Evolutionary conservation across 768 basidiomycete genomes (phyloP).

Genomic region (Mycena galopus): DNA sequence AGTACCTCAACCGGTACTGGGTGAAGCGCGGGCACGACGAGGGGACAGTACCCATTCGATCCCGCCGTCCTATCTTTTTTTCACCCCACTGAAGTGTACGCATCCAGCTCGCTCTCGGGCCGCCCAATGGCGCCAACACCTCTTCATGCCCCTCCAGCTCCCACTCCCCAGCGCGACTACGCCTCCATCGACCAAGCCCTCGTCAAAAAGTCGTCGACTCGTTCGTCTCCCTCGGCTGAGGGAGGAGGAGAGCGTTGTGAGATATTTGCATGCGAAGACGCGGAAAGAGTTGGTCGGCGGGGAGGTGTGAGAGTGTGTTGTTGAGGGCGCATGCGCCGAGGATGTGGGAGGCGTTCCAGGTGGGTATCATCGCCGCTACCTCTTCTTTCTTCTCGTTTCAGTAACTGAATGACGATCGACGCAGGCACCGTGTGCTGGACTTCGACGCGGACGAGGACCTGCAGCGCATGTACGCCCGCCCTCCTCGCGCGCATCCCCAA

Average conservation of each 20-base stretch:
- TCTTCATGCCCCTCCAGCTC: constrained; percentile 90
- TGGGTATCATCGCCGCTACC: neutral
- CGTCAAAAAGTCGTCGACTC: too few relatives aligned
- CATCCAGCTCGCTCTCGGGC: constrained; percentile 94
- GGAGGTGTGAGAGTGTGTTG: constrained; percentile 90
- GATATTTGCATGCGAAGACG: constrained; percentile 91
- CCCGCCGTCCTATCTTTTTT: too few relatives aligned
- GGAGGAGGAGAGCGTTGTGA: constrained; percentile 96
- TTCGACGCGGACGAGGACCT: constrained; percentile 95
- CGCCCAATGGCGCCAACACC: constrained; percentile 94
- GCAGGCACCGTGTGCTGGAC: constrained; percentile 77
- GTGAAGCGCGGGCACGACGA: constrained; percentile 98
- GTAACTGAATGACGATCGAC: neutral
- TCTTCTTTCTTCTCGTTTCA: neutral
- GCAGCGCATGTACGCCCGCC: constrained; percentile 93
- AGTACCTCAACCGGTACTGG: constrained; percentile 99
- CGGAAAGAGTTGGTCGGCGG: constrained; percentile 83
- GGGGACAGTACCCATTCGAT: too few relatives aligned
- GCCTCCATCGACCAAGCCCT: constrained; percentile 93
- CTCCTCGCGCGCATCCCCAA: constrained; percentile 92
- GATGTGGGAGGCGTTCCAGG: constrained; percentile 96
- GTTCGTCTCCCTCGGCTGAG: too few relatives aligned
- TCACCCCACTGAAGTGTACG: too few relatives aligned
- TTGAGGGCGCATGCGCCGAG: constrained; percentile 85
- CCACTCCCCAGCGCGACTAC: constrained; percentile 90